Conservation (phyloP, 768 basidiomycete genomes). For the Mycena crocata region DNA sequence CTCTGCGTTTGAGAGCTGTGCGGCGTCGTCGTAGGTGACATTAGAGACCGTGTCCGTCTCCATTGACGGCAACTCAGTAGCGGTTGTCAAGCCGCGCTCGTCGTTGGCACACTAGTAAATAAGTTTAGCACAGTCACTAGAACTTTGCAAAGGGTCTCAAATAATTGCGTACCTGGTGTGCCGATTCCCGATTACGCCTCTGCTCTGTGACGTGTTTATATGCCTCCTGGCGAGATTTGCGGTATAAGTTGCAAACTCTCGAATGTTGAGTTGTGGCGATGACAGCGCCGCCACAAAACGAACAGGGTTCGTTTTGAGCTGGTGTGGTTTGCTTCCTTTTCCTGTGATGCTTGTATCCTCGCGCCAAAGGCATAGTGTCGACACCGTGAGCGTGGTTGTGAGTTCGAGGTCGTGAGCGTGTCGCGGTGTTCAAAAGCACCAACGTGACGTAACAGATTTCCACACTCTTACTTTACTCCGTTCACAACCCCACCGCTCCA, state of each 20-base stretch:
- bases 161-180: neutral
- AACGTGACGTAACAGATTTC: too few relatives aligned
- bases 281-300: neutral
- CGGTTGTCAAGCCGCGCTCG: neutral
- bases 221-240: neutral
- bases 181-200: neutral
- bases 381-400: too few relatives aligned
- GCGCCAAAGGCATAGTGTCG: neutral
- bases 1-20: neutral
- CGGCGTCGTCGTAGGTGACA: neutral
- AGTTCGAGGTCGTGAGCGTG: neutral
- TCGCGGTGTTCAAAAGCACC: neutral
- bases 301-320: neutral
- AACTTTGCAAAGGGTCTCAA: neutral
- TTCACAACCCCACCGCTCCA: too few relatives aligned
- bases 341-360: neutral
- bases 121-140: neutral
- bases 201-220: constrained; percentile 1
- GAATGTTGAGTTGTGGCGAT: neutral
- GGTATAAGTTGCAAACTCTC: constrained; percentile 2
- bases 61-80: neutral
- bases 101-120: neutral
- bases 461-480: too few relatives aligned
- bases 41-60: neutral
- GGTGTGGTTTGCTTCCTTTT: neutral